Conservation (phyloP, 768 basidiomycete genomes). For the Calvatia gigantea region DNA sequence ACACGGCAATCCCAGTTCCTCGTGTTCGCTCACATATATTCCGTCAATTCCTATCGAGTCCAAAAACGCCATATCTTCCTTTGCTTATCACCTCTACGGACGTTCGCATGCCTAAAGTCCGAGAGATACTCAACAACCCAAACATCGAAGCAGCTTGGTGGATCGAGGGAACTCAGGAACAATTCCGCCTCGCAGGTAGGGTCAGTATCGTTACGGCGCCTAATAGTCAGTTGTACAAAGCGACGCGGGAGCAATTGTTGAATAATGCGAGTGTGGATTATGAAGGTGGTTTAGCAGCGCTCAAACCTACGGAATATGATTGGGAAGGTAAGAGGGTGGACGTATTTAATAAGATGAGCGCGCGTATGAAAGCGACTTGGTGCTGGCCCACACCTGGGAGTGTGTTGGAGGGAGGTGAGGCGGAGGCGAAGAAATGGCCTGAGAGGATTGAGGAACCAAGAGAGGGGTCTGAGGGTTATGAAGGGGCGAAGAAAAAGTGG, state of each 20-base stretch:
- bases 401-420: constrained; percentile 44
- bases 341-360: constrained; percentile 56
- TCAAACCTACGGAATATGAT: constrained; percentile 43
- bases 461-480: constrained; percentile 32
- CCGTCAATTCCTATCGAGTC: constrained; percentile 46
- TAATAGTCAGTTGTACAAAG: constrained; percentile 28
- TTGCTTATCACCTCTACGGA: constrained; percentile 71
- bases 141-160: constrained; percentile 72
- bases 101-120: constrained; percentile 64
- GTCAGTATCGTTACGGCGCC: constrained; percentile 55
- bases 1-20: constrained; percentile 37
- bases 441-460: constrained; percentile 45
- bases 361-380: constrained; percentile 69
- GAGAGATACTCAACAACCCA: constrained; percentile 46
- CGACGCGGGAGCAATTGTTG: constrained; percentile 27
- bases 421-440: constrained; percentile 65
- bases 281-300: constrained; percentile 25
- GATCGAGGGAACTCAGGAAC: constrained; percentile 61
- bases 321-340: constrained; percentile 68
- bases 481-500: constrained; percentile 43
- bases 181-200: constrained; percentile 66
- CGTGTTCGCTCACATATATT: constrained; percentile 67
- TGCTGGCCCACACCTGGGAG: constrained; percentile 65
- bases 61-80: constrained; percentile 39
- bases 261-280: constrained; percentile 15